Percentiles rank a stretch among this genome's conserved stretches.
Conservation (phyloP, 1,284 basidiomycete species). For the Melampsora larici-populina region DNA sequence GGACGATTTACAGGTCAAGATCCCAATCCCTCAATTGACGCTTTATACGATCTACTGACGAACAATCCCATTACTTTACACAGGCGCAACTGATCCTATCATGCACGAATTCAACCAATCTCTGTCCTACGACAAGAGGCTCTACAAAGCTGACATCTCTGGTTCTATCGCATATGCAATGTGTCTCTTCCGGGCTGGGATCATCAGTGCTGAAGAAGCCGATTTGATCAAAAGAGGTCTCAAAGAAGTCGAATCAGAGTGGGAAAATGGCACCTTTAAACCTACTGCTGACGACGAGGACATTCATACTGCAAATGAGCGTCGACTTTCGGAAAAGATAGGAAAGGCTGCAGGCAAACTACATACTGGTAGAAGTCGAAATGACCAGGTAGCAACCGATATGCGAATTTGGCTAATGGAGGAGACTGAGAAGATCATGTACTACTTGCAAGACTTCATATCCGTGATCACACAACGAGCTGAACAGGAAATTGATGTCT, state of each 20-base stretch:
- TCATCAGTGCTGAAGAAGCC: conserved; percentile 70
- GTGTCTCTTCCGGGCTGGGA: conserved; percentile 72
- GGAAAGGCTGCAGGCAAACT: conserved; percentile 72
- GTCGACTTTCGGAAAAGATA: conserved; percentile 86
- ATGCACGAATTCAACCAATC: conserved; percentile 97
- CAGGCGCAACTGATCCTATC: conserved; percentile 22
- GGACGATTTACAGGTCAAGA: conserved; percentile 83
- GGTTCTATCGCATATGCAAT: conserved; percentile 96
- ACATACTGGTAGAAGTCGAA: conserved; percentile 91
- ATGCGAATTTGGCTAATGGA: conserved; percentile 93
- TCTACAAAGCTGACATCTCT: conserved; percentile 85
- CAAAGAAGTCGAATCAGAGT: conserved; percentile 73
- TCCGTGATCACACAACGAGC: conserved; percentile 85
- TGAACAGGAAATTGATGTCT: conserved; percentile 80
- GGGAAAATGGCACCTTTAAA: conserved; percentile 59
- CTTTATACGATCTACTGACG: conserved; percentile 17
- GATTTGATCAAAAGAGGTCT: conserved; percentile 74
- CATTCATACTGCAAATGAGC: conserved; percentile 99
- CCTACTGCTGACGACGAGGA: conserved; percentile 77
- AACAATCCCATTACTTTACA: neutral
- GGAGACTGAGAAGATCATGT: conserved; percentile 68
- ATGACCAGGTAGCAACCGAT: conserved; percentile 97
- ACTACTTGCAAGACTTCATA: conserved; percentile 73
- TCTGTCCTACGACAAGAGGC: conserved; percentile 86
- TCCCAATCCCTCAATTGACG: conserved; percentile 55